Conservation (phyloP, 1,139 yeast genomes). For the Hyphopichia buzzinii region DNA sequence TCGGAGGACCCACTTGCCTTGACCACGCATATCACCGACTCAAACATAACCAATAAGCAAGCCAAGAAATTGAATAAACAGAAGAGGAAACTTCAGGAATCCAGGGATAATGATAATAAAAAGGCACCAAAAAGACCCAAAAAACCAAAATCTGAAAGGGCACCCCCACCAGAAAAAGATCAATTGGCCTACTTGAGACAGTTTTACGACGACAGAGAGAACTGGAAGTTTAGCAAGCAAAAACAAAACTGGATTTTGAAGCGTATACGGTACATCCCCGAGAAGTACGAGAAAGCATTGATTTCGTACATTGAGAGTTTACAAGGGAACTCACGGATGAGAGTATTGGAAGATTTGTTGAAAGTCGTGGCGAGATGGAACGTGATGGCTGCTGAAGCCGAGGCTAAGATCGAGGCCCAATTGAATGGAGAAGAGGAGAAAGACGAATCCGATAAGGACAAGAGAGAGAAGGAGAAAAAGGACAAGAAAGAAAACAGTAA, state of each 20-base stretch:
- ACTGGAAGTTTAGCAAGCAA: constrained; percentile 93
- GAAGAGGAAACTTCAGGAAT: constrained; percentile 26
- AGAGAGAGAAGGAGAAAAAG: constrained; percentile 11
- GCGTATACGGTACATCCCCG: constrained; percentile 57
- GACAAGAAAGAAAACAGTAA: constrained; percentile 16
- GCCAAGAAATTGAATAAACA: constrained; percentile 43
- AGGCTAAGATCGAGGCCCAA: constrained; percentile 36
- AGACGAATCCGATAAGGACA: constrained; percentile 10
- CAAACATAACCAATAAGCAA: constrained; percentile 45
- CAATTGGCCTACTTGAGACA: constrained; percentile 74
- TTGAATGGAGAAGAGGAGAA: constrained; percentile 21
- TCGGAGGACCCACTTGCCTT: constrained; percentile 41
- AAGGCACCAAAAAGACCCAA: constrained; percentile 75
- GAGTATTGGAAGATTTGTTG: constrained; percentile 55
- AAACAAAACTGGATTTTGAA: constrained; percentile 91
- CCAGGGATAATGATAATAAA: constrained; percentile 22
- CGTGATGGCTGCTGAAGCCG: constrained; percentile 39
- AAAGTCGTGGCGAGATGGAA: constrained; percentile 59
- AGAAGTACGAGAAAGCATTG: constrained; percentile 55
- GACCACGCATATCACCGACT: constrained; percentile 44
- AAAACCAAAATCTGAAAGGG: constrained; percentile 70
- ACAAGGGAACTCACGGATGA: constrained; percentile 69
- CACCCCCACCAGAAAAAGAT: constrained; percentile 78
- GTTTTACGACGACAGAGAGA: constrained; percentile 54
- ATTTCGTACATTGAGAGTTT: constrained; percentile 61